These are phyloP conservation scores for Saccharum hybrid DNA, from an alignment of 202 grass and related monocot species.

Conservation along the genomic window DNA sequence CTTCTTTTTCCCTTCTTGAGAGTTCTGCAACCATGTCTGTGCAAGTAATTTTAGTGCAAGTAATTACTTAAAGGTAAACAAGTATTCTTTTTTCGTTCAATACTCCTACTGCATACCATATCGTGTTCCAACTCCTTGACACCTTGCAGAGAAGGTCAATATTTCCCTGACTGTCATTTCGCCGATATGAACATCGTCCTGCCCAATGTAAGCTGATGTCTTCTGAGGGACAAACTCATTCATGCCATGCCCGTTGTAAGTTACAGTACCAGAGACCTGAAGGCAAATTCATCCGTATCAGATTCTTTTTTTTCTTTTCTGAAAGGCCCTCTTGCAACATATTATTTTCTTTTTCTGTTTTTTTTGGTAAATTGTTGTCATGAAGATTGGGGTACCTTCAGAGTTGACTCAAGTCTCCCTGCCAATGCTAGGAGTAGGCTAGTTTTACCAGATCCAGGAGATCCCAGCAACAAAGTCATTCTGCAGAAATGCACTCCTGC, in stretches of 20 bases:
- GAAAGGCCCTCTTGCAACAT: too few relatives aligned
- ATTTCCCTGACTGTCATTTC: slow-evolving; percentile 96
- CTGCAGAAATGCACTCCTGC: too few relatives aligned
- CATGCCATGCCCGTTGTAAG: slow-evolving; percentile 40
- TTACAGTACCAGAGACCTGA: slow-evolving; percentile 76
- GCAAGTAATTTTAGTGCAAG: background rate
- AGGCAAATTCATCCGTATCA: slow-evolving; percentile 10
- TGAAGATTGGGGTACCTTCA: slow-evolving; percentile 61
- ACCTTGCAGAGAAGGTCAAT: slow-evolving; percentile 70
- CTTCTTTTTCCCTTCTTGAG: slow-evolving; percentile 96
- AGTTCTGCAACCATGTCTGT: slow-evolving; percentile 84
- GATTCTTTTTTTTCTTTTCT: background rate
- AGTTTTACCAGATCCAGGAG: too few relatives aligned
- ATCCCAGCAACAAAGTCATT: too few relatives aligned
- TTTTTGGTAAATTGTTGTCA: background rate
- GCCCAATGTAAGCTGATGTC: slow-evolving; percentile 90
- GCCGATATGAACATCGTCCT: slow-evolving; percentile 78
- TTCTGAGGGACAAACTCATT: slow-evolving; percentile 87
- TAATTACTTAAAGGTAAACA: too few relatives aligned
- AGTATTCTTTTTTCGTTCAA: too few relatives aligned
- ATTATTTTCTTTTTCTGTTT: too few relatives aligned
- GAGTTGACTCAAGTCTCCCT: slow-evolving; percentile 79
- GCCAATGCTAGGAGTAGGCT: slow-evolving; percentile 75
- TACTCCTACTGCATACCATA: too few relatives aligned
- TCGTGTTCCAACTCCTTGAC: slow-evolving; percentile 47